Evolutionary conservation across 2,329 filamentous ascomycete species (phyloP).

Genomic region (Exophiala oligosperma): DNA sequence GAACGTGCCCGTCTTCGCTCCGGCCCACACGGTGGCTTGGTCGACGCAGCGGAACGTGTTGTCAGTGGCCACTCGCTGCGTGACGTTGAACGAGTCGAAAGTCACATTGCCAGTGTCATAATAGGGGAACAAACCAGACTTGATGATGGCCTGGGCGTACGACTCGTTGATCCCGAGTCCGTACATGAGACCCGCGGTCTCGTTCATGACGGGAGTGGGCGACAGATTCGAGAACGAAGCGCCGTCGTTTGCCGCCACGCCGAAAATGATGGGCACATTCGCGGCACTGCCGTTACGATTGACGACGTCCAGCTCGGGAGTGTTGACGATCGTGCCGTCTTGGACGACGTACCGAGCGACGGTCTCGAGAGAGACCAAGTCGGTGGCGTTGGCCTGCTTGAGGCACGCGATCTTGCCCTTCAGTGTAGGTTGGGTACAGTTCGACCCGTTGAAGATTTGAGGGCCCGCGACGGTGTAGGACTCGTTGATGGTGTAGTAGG

Average conservation of each 20-base stretch:
- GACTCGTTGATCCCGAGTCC: slow-evolving; percentile 49
- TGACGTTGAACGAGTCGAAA: slow-evolving; percentile 57
- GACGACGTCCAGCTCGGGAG: slow-evolving; percentile 48
- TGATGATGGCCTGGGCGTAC: slow-evolving; percentile 43
- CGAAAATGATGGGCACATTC: slow-evolving; percentile 58
- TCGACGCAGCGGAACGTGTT: slow-evolving; percentile 61
- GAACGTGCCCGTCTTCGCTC: slow-evolving; percentile 47
- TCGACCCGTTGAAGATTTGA: slow-evolving; percentile 52
- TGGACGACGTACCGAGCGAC: slow-evolving; percentile 55
- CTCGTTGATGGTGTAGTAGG: slow-evolving; percentile 58
- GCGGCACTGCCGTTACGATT: slow-evolving; percentile 45
- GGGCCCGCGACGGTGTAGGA: slow-evolving; percentile 51
- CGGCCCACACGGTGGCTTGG: slow-evolving; percentile 58
- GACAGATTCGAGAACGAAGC: slow-evolving; percentile 56
- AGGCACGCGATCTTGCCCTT: slow-evolving; percentile 56
- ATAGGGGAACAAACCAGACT: slow-evolving; percentile 53
- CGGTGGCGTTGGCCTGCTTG: slow-evolving; percentile 42
- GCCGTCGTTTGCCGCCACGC: slow-evolving; percentile 56
- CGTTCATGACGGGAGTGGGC: slow-evolving; percentile 41
- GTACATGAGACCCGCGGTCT: slow-evolving; percentile 45
- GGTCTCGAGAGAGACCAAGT: slow-evolving; percentile 13
- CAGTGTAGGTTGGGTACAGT: slow-evolving; percentile 51
- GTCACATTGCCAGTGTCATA: slow-evolving; percentile 52
- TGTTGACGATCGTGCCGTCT: slow-evolving; percentile 58
- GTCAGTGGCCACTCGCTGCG: slow-evolving; percentile 58